These are phyloP conservation scores for Sisymbrium irio DNA, from an alignment of 345 rosid genomes.

Conservation along the genomic window DNA sequence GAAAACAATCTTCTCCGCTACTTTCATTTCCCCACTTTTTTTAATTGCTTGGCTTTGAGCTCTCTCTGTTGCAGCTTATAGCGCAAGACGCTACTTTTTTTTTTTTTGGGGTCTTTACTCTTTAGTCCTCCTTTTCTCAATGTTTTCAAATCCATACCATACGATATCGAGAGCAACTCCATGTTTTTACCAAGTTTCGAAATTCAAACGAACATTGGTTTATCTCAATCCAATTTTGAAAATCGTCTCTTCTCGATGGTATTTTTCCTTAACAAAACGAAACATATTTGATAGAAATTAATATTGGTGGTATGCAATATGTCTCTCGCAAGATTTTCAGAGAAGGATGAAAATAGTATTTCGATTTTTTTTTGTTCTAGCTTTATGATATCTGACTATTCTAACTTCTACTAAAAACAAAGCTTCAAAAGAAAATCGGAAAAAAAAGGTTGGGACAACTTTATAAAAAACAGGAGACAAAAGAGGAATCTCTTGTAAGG, in stretches of 20 bases:
- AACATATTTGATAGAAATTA: not conserved
- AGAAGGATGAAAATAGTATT: not conserved
- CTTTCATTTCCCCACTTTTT: no score
- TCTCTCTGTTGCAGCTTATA: no score
- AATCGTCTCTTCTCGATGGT: no score
- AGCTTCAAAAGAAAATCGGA: no score
- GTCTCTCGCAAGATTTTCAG: not conserved
- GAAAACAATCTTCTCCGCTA: constrained; percentile 54
- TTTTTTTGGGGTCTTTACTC: no score
- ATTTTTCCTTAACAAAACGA: not conserved
- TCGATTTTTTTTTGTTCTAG: not conserved
- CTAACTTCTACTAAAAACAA: not conserved
- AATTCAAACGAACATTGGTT: no score
- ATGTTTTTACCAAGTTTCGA: no score
- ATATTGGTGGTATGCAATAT: not conserved
- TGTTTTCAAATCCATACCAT: not conserved
- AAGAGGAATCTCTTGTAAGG: constrained; percentile 1
- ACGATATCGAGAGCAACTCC: no score
- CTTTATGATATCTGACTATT: not conserved
- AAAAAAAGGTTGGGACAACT: no score
- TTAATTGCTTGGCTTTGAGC: no score
- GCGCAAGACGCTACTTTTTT: no score
- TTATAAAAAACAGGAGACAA: not conserved
- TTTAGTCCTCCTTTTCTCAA: not conserved
- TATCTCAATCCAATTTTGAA: no score